phyloP scores from a whole-genome alignment of 1,284 basidiomycete species.

The Puccinia horiana region DNA sequence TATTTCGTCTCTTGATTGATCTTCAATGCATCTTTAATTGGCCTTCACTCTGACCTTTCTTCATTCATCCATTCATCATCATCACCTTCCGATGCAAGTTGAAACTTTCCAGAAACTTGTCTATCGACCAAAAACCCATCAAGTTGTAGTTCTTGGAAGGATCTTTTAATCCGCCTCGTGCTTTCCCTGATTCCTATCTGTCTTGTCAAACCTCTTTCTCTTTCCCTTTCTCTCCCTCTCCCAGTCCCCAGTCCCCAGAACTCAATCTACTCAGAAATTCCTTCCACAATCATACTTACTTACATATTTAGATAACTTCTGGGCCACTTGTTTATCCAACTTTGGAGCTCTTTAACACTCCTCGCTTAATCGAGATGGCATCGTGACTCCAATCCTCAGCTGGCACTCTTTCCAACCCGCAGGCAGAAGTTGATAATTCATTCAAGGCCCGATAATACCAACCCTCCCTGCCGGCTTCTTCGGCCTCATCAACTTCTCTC shows the following conservation, averaged over 20 bases:
- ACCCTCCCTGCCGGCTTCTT: neutral
- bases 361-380: slow-evolving; percentile 7
- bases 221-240: neutral
- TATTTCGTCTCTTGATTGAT: too few species aligned
- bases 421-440: neutral
- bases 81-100: too few species aligned
- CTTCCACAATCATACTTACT: neutral
- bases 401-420: neutral
- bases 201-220: too few species aligned
- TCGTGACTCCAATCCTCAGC: neutral
- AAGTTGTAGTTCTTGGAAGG: neutral
- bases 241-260: neutral
- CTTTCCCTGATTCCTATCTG: too few species aligned
- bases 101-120: neutral
- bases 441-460: neutral
- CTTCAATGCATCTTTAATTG: too few species aligned
- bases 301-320: too few species aligned
- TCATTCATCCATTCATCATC: neutral
- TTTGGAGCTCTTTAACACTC: slow-evolving; percentile 14
- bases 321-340: neutral
- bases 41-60: too few species aligned
- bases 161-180: neutral
- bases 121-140: neutral
- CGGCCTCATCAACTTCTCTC: neutral
- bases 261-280: neutral